phyloP scores from a whole-genome alignment of 495 filamentous ascomycete genomes.

The Talaromyces stipitatus region DNA sequence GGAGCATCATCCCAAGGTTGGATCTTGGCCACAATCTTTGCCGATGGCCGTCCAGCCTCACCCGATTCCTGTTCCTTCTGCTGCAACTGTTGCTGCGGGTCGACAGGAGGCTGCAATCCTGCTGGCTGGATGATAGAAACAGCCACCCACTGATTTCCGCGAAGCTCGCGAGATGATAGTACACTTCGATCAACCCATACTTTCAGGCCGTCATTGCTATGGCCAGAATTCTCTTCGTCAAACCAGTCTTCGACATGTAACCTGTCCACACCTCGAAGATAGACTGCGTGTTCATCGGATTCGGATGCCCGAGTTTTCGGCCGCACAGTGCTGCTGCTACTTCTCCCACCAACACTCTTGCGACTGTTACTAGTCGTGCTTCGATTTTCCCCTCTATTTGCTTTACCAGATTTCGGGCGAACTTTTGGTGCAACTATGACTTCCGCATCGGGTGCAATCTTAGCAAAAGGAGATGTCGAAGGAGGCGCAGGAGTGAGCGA shows the following conservation, averaged over 20 bases:
- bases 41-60: slow-evolving; percentile 53
- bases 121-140: slow-evolving; percentile 76
- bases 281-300: slow-evolving; percentile 54
- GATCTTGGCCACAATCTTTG: slow-evolving; percentile 69
- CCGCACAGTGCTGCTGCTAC: slow-evolving; percentile 58
- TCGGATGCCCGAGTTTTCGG: slow-evolving; percentile 51
- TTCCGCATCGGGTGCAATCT: slow-evolving; percentile 87
- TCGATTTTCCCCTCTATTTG: slow-evolving; percentile 49
- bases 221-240: slow-evolving; percentile 46
- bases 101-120: slow-evolving; percentile 64
- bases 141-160: slow-evolving; percentile 61
- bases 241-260: slow-evolving; percentile 62
- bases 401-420: slow-evolving; percentile 50
- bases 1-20: slow-evolving; percentile 80
- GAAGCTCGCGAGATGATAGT: slow-evolving; percentile 57
- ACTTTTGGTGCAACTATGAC: slow-evolving; percentile 94
- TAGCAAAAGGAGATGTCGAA: slow-evolving; percentile 69
- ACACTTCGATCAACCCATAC: slow-evolving; percentile 80
- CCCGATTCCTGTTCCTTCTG: slow-evolving; percentile 46
- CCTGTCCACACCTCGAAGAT: slow-evolving; percentile 71
- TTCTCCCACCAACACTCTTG: slow-evolving; percentile 65
- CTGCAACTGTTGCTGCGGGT: slow-evolving; percentile 63
- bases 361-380: slow-evolving; percentile 65
- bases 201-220: slow-evolving; percentile 54
- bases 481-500: slow-evolving; percentile 68